Percentiles rank a stretch among this genome's conserved stretches.
These are phyloP conservation scores for Hebeloma cylindrosporum DNA, from an alignment of 768 basidiomycete genomes.

Conservation along the genomic window DNA sequence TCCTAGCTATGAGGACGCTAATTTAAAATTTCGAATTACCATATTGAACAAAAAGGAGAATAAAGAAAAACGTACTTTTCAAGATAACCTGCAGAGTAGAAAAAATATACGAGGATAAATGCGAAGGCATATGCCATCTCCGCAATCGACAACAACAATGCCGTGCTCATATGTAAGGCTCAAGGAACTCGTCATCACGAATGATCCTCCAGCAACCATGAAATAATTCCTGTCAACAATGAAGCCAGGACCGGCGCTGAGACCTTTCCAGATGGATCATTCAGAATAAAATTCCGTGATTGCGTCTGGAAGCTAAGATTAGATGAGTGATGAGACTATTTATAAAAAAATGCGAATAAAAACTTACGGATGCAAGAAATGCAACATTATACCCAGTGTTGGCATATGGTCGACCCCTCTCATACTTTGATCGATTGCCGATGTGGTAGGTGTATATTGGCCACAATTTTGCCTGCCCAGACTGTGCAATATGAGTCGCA, in stretches of 20 bases:
- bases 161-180: slow-evolving; percentile 35
- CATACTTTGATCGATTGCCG: too few relatives aligned
- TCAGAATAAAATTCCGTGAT: slow-evolving; percentile 11
- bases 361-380: neutral
- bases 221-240: slow-evolving; percentile 31
- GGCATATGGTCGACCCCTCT: too few relatives aligned
- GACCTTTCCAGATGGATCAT: slow-evolving; percentile 8
- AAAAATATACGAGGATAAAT: slow-evolving; percentile 35
- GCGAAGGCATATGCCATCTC: slow-evolving; percentile 30
- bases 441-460: too few relatives aligned
- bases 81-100: slow-evolving; percentile 39
- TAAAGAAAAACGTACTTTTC: slow-evolving; percentile 32
- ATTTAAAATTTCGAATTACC: neutral
- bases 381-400: too few relatives aligned
- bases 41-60: too few relatives aligned
- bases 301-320: slow-evolving; percentile 14
- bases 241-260: slow-evolving; percentile 5
- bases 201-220: slow-evolving; percentile 32
- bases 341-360: neutral
- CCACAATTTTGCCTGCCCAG: too few relatives aligned
- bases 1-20: slow-evolving; percentile 27
- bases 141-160: slow-evolving; percentile 30
- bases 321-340: neutral
- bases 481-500: too few relatives aligned
- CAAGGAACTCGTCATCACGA: slow-evolving; percentile 32